Base-by-base conservation (phyloP, 331 rosid species). In the Acacia concinna region DNA sequence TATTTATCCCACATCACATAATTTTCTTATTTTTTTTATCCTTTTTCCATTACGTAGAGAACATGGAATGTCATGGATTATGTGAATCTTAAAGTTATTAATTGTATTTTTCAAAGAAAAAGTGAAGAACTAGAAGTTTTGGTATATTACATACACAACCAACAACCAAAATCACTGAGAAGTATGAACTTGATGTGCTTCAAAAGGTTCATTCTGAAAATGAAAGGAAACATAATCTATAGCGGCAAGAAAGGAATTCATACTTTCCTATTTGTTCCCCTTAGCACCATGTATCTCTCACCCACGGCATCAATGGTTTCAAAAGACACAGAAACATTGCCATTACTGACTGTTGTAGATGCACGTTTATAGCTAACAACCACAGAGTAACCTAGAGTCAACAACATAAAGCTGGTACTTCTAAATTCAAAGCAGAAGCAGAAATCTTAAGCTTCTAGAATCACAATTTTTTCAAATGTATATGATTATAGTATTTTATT, bases 301-400 rank as follows among this genome's bases (percentile, higher is more conserved):
- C 92, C 92, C 82, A 96, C 94, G 80, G 87, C 91, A 89, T 96
- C 98, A 87, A 96, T 96, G 72, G 92, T 90, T 87, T 96, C 99
- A 81, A 88, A 89, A 11, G 99, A 96, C 84, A 90, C 57, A 38
- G 92, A 91, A 74, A 89, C 94, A 79, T 89, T 89, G 82, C 88
- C 97, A 81, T 86, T 82, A 82, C 87, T 69, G 59, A 93, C 88
- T 17, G 91, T 90, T 3, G 81, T 87, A 31, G 99, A 96, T 75
- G 97, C 93, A 37, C 99, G 88, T 84, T 93, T 96, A 81, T 96
- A 96, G 77, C 98, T 93, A 60, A 96, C 97, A 60, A 96, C 99
- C 30, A 96, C 98, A 41, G 76, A 81, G 78, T 96, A 96, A 18
- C 98, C 99, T 86, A 96, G 93, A 81, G 89, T 84, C 89, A 84